Conservation (phyloP, 805 yeast genomes). For the Candida jianshihensis region DNA sequence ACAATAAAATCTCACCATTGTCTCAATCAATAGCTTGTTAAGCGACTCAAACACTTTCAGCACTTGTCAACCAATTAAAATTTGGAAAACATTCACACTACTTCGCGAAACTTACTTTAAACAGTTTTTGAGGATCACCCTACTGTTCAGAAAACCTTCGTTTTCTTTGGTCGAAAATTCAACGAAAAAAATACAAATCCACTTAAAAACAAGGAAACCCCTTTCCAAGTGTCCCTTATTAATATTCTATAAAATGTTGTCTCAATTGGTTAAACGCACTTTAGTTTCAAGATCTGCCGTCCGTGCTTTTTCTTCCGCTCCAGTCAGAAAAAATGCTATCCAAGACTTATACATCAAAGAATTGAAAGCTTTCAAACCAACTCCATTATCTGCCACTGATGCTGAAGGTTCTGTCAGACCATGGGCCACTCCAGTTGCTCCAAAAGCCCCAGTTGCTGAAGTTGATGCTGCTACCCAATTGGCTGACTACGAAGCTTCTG, state of each 20-base stretch:
- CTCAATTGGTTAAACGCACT: conserved; percentile 15
- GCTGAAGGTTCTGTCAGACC: conserved; percentile 74
- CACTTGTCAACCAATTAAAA: background rate
- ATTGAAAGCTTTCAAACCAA: conserved; percentile 83
- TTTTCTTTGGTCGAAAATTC: background rate
- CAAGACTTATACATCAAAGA: conserved; percentile 84
- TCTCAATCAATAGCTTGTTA: background rate
- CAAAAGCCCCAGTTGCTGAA: conserved; percentile 67
- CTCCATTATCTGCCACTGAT: conserved; percentile 62
- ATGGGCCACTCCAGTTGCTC: conserved; percentile 78
- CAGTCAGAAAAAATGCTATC: conserved; percentile 47
- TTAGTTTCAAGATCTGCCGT: conserved; percentile 20
- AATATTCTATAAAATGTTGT: conserved; percentile 14
- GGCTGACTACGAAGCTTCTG: conserved; percentile 57
- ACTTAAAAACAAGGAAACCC: background rate
- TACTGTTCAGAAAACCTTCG: no score
- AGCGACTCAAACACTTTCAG: background rate
- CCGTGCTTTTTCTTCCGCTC: conserved; percentile 30
- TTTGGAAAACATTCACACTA: background rate
- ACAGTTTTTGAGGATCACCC: no score
- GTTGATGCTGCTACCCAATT: conserved; percentile 59
- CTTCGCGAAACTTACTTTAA: background rate
- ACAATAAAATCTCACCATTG: conserved; percentile 71
- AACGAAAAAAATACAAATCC: conserved; percentile 1
- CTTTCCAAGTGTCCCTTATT: background rate